These are phyloP conservation scores for Puccinia hordei DNA, from an alignment of 1,284 basidiomycete genomes.

Conservation along the genomic window DNA sequence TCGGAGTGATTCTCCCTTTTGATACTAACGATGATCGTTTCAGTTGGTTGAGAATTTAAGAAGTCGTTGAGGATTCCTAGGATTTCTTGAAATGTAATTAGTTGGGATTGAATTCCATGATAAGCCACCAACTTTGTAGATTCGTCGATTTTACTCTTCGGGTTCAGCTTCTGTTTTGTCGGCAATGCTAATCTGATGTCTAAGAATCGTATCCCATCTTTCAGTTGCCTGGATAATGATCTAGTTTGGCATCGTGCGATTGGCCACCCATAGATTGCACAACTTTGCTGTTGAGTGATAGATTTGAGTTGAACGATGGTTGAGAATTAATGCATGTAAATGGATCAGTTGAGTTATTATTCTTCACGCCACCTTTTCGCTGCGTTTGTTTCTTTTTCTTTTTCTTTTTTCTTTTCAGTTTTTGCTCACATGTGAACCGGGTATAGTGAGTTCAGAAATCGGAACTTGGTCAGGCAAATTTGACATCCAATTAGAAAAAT, in stretches of 20 bases:
- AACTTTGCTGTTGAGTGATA: too few relatives aligned
- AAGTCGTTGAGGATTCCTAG: conserved; percentile 13
- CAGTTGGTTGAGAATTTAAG: conserved; percentile 21
- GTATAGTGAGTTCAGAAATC: conserved; percentile 33
- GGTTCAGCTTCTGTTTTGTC: conserved; percentile 8
- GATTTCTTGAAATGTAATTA: conserved; percentile 32
- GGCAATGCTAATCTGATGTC: conserved; percentile 45
- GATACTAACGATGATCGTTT: conserved; percentile 39
- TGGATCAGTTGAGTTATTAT: too few relatives aligned
- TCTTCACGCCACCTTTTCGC: too few relatives aligned
- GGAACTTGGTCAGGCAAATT: conserved; percentile 42
- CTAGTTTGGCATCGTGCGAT: conserved; percentile 45
- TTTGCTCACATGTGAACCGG: conserved; percentile 47
- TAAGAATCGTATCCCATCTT: conserved; percentile 46
- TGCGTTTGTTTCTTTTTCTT: not conserved
- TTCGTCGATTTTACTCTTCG: not conserved
- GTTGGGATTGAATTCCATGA: conserved; percentile 49
- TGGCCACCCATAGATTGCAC: conserved; percentile 44
- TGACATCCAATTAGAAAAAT: conserved; percentile 49
- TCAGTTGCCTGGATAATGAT: conserved; percentile 39
- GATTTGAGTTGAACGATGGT: too few relatives aligned
- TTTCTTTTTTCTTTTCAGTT: not conserved
- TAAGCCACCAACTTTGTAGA: conserved; percentile 9
- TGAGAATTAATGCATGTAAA: too few relatives aligned
- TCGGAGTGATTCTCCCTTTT: conserved; percentile 37